Conservation (phyloP, 345 rosid species). For the Rhodomyrtus tomentosa region DNA sequence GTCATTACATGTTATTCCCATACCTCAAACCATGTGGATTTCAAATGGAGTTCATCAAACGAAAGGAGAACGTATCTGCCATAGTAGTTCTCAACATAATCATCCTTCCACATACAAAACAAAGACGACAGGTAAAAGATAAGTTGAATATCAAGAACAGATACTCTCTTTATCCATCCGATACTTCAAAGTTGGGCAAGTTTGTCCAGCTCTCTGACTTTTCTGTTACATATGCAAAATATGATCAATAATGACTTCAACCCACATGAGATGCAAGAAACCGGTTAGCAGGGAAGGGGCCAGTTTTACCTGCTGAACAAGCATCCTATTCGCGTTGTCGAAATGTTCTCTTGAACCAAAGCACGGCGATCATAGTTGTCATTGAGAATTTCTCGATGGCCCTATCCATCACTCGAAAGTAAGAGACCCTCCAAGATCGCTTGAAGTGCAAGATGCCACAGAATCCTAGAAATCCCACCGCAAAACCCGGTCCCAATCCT, state of each 20-base stretch:
- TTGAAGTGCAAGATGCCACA: not conserved
- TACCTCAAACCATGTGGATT: not conserved
- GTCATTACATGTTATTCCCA: not conserved
- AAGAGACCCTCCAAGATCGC: not conserved
- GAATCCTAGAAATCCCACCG: not conserved
- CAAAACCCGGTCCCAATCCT: not conserved
- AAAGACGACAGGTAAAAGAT: too few relatives aligned
- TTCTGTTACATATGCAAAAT: too few relatives aligned
- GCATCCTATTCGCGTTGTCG: not conserved
- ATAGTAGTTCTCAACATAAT: too few relatives aligned
- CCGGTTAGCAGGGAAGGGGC: not conserved
- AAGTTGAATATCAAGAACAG: too few relatives aligned
- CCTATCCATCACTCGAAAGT: not conserved
- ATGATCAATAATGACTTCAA: too few relatives aligned
- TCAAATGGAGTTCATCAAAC: not conserved
- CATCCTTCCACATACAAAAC: too few relatives aligned
- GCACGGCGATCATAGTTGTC: not conserved
- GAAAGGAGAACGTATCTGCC: too few relatives aligned
- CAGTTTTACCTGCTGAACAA: not conserved
- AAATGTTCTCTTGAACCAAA: not conserved
- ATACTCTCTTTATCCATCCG: too few relatives aligned
- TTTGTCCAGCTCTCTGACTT: too few relatives aligned
- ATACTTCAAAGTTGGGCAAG: too few relatives aligned
- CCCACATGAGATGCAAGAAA: too few relatives aligned
- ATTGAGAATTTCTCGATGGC: not conserved